phyloP scores from a whole-genome alignment of 371 early-diverging fungal species.

The Mucor lusitanicus region DNA sequence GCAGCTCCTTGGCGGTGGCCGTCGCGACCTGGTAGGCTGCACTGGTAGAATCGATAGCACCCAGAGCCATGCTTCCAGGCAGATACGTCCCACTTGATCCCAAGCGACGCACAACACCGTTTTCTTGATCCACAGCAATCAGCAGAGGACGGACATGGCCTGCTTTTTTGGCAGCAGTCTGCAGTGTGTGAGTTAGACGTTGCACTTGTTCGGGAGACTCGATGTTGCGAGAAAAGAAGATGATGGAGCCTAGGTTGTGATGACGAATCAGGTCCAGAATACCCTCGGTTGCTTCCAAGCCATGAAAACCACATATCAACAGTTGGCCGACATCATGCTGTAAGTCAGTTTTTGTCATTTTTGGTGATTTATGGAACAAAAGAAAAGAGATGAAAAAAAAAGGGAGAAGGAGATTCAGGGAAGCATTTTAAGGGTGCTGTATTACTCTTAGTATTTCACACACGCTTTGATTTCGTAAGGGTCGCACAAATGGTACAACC shows the following conservation, averaged over 20 bases:
- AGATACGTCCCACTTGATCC: constrained; percentile 44
- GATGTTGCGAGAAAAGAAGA: constrained; percentile 54
- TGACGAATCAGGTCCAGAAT: constrained; percentile 45
- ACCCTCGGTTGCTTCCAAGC: constrained; percentile 37
- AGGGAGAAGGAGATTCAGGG: background rate
- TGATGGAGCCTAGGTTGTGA: constrained; percentile 46
- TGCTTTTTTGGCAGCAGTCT: constrained; percentile 41
- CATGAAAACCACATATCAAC: constrained; percentile 51
- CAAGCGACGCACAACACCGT: constrained; percentile 51
- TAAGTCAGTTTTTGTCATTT: constrained; percentile 12
- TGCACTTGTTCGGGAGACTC: constrained; percentile 37
- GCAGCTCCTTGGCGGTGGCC: constrained; percentile 38
- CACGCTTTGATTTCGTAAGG: constrained; percentile 1
- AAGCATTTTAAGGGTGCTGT: background rate
- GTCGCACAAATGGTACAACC: background rate
- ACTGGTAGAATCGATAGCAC: constrained; percentile 35
- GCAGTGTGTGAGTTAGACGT: constrained; percentile 30
- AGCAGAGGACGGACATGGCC: constrained; percentile 44
- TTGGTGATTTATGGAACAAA: background rate
- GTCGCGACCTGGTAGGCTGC: constrained; percentile 39
- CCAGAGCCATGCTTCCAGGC: constrained; percentile 51
- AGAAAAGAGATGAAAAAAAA: constrained; percentile 2
- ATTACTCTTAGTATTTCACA: background rate
- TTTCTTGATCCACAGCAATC: constrained; percentile 55
- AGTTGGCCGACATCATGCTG: constrained; percentile 36